Percentiles rank a stretch among this genome's conserved stretches.
Conservation (phyloP, 2,329 filamentous ascomycete genomes). For the Exophiala oligosperma region DNA sequence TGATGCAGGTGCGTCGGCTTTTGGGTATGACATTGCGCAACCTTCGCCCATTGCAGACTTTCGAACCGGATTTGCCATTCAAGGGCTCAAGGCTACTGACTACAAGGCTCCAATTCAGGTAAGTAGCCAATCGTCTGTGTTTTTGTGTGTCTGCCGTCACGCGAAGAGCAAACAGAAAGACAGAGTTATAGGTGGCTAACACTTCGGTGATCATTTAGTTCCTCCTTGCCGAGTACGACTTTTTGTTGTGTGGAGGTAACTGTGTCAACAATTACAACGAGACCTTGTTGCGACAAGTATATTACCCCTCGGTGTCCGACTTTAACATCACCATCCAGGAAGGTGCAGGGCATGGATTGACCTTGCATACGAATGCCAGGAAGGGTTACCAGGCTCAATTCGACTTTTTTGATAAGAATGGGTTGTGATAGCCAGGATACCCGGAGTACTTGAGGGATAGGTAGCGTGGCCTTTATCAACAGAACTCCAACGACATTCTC, state of each 20-base stretch:
- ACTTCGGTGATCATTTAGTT: conserved; percentile 33
- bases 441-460: no score
- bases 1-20: conserved; percentile 12
- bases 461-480: no score
- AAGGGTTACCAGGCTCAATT: conserved; percentile 33
- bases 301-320: conserved; percentile 31
- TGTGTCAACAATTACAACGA: conserved; percentile 32
- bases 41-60: conserved; percentile 21
- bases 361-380: conserved; percentile 38
- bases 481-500: no score
- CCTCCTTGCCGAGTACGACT: conserved; percentile 36
- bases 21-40: conserved; percentile 17
- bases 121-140: background rate
- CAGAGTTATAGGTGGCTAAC: background rate
- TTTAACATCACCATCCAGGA: conserved; percentile 36
- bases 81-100: no score
- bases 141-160: background rate
- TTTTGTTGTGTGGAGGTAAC: conserved; percentile 38
- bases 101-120: no score
- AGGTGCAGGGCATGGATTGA: conserved; percentile 38
- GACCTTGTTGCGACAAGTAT: conserved; percentile 15
- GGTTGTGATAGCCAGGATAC: conserved; percentile 8
- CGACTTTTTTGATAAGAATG: conserved; percentile 24
- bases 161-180: background rate
- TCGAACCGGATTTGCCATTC: conserved; percentile 1